Evolutionary conservation across 1,284 basidiomycete species (phyloP).

Genomic region (Ustilago esculenta): DNA sequence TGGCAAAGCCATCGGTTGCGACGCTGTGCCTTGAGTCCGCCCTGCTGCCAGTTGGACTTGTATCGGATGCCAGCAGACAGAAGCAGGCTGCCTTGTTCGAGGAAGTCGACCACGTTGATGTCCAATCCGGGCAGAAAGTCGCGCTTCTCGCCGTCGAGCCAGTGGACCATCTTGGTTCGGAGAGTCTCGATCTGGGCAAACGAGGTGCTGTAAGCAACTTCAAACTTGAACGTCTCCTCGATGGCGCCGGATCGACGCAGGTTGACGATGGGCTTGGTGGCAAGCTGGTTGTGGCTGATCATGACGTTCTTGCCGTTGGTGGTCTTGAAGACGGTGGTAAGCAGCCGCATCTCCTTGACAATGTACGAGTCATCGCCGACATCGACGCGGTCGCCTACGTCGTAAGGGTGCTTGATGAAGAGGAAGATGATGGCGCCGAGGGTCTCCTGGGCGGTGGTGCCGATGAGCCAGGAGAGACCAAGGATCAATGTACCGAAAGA

Average conservation of each 20-base stretch:
- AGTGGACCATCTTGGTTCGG: conserved; percentile 81
- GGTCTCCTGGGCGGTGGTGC: conserved; percentile 75
- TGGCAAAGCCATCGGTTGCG: conserved; percentile 92
- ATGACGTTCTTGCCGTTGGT: conserved; percentile 43
- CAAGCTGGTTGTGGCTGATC: conserved; percentile 43
- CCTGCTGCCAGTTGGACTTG: conserved; percentile 83
- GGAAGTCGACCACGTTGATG: conserved; percentile 74
- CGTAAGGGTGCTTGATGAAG: conserved; percentile 84
- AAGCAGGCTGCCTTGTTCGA: conserved; percentile 81
- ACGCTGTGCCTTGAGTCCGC: conserved; percentile 77
- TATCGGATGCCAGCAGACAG: conserved; percentile 86
- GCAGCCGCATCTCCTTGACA: conserved; percentile 85
- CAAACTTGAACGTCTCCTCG: conserved; percentile 81
- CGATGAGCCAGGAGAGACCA: conserved; percentile 89
- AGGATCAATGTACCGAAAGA: conserved; percentile 84
- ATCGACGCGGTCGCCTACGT: conserved; percentile 77
- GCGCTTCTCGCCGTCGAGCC: conserved; percentile 72
- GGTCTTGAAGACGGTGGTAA: conserved; percentile 73
- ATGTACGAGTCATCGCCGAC: conserved; percentile 74
- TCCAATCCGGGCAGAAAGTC: conserved; percentile 66
- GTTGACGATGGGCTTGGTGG: conserved; percentile 73
- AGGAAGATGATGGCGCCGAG: conserved; percentile 83
- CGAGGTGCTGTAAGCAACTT: conserved; percentile 80
- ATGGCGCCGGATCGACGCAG: conserved; percentile 76
- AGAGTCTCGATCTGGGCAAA: conserved; percentile 85